Evolutionary conservation across 2,329 filamentous ascomycete genomes (phyloP).

Genomic region (Xylariaceae sp.): DNA sequence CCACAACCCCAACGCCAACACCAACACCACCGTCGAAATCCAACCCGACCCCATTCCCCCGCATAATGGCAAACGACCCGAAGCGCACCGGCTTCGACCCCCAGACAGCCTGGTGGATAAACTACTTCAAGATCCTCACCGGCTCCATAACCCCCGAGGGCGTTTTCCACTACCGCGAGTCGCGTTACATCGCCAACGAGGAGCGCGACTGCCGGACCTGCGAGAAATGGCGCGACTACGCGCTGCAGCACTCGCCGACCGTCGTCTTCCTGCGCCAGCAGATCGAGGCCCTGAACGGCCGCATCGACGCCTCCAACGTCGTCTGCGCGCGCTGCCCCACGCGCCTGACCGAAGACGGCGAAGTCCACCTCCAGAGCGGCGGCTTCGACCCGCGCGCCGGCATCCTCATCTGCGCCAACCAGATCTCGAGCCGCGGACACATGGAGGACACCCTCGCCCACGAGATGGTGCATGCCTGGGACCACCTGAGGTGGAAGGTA

Average conservation of each 20-base stretch:
- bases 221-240: constrained; percentile 76
- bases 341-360: constrained; percentile 49
- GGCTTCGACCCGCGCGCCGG: constrained; percentile 84
- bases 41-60: constrained; percentile 20
- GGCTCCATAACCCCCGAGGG: constrained; percentile 66
- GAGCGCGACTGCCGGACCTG: constrained; percentile 72
- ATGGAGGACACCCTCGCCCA: constrained; percentile 92
- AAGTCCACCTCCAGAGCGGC: constrained; percentile 61
- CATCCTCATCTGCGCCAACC: constrained; percentile 89
- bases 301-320: constrained; percentile 68
- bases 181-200: constrained; percentile 70
- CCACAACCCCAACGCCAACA: constrained; percentile 3
- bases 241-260: constrained; percentile 76
- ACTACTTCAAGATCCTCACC: constrained; percentile 77
- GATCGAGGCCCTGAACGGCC: constrained; percentile 71
- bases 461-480: constrained; percentile 97
- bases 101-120: constrained; percentile 63
- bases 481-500: constrained; percentile 86
- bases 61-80: constrained; percentile 51
- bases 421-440: constrained; percentile 72
- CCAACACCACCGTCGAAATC: constrained; percentile 4
- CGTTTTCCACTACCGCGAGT: constrained; percentile 68
- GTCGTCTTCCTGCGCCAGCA: constrained; percentile 83
- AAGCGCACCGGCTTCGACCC: constrained; percentile 59
- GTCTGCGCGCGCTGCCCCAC: constrained; percentile 72